Percentiles rank a stretch among this genome's conserved stretches.
Evolutionary conservation across 345 rosid species (phyloP).

Genomic region (Aquilaria yunnanensis): DNA sequence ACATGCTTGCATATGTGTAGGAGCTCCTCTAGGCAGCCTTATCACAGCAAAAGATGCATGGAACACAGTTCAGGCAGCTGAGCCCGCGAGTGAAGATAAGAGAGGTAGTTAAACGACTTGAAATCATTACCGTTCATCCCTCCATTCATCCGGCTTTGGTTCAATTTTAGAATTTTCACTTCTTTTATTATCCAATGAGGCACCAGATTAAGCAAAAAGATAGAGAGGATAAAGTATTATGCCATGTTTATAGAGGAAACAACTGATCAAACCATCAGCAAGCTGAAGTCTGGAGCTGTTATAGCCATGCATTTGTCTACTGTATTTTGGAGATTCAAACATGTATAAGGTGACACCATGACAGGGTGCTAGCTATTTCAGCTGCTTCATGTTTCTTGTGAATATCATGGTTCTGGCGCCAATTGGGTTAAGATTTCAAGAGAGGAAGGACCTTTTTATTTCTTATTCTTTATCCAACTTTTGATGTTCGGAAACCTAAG

Average conservation of each 20-base stretch:
- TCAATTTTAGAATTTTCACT: background rate
- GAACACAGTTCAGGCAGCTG: constrained; percentile 33
- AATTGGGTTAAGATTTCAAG: too few species aligned
- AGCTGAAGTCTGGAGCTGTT: too few species aligned
- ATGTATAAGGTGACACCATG: too few species aligned
- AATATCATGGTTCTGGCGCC: too few species aligned
- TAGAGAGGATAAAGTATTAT: background rate
- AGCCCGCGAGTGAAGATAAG: constrained; percentile 37
- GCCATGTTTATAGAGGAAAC: constrained; percentile 22
- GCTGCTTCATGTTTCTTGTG: too few species aligned
- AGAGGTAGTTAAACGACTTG: constrained; percentile 12
- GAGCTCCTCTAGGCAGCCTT: constrained; percentile 19
- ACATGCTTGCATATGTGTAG: constrained; percentile 12
- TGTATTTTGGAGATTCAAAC: background rate
- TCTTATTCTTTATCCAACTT: too few species aligned
- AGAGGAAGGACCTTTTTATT: too few species aligned
- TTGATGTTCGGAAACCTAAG: too few species aligned
- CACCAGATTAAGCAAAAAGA: too few species aligned
- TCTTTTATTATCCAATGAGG: too few species aligned
- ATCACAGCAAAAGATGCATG: constrained; percentile 25
- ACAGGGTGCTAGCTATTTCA: background rate
- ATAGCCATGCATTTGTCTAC: background rate
- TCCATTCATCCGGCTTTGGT: background rate
- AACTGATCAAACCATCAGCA: background rate
- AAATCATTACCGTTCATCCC: background rate